Base-by-base conservation (phyloP, 2,329 filamentous ascomycete species). In the Verticillium isaacii region DNA sequence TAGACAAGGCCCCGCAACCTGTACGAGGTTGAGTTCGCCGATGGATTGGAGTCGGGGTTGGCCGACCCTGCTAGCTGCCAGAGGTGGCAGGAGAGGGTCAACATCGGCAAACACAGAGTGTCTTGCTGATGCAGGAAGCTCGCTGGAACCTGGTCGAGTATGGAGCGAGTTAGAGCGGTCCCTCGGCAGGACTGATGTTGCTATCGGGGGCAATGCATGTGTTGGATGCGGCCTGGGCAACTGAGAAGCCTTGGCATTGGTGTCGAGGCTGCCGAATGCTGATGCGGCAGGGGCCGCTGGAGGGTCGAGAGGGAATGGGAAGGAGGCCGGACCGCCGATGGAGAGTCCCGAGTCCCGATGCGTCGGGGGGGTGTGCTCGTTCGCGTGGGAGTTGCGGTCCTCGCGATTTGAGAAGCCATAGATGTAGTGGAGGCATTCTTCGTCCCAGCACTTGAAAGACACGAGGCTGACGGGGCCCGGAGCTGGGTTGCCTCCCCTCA, bases 1-100 rank as follows among this genome's bases (percentile, higher is more conserved):
- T 50, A 86, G 74, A 67, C 84, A 86, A 15, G 79, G 76, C 17
- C 78, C 77, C 17, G 75, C 70, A 39, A 82, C 78, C 45, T 76
- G 78, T 19, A 82, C 74, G 9, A 86, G 74, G 50, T 77, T 77
- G 4, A 86, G 76, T 69, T 86, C 84, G 52, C 80, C 82, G 56
- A 86, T 86, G 19, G 84, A 86, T 67, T 85, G 78, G 1, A 86
- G 73, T 29, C 82, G 79, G 41, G 81, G 78, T 64, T 82, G 82
- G 3, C 80, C 82, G 34, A 81, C 77, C 54, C 82, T 77, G 60
- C 79, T 82, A 64, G 79, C 76, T 70, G 85, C 85, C 61, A 86
- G 67, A 4, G 84, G 84, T 8, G 84, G 84, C 2, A 86, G 73
- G 50, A 84, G 71, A 19, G 82, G 77, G 60, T 86, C 82, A 41